Conservation (phyloP, 2,329 filamentous ascomycete species). For the Curvularia hawaiiensis region DNA sequence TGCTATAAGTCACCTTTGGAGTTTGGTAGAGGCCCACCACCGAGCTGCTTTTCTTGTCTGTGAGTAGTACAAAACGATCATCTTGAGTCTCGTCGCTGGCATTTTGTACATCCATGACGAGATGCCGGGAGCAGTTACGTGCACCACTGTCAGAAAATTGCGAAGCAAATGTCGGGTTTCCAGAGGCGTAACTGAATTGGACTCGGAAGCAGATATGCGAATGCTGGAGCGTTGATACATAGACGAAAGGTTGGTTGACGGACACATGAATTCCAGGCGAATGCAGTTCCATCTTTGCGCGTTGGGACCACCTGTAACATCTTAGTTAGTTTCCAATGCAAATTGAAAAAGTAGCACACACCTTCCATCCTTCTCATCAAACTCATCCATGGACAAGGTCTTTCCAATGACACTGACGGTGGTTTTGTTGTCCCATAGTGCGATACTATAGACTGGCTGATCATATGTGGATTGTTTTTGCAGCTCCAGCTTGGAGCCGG, state of each 20-base stretch:
- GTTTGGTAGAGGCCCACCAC: slow-evolving; percentile 40
- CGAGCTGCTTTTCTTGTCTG: slow-evolving; percentile 41
- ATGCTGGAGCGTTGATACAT: slow-evolving; percentile 60
- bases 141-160: slow-evolving; percentile 40
- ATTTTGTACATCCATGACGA: slow-evolving; percentile 24
- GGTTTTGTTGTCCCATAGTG: slow-evolving; percentile 30
- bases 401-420: slow-evolving; percentile 37
- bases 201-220: slow-evolving; percentile 58
- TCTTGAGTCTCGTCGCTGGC: neutral
- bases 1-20: slow-evolving; percentile 22
- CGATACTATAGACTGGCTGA: slow-evolving; percentile 41
- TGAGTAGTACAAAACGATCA: slow-evolving; percentile 35
- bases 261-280: slow-evolving; percentile 59
- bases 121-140: slow-evolving; percentile 34
- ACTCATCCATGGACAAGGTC: slow-evolving; percentile 37
- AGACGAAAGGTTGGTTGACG: slow-evolving; percentile 53
- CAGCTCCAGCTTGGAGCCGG: slow-evolving; percentile 57
- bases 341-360: slow-evolving; percentile 9
- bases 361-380: slow-evolving; percentile 28
- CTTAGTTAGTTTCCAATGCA: neutral
- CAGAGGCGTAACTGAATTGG: neutral
- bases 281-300: slow-evolving; percentile 49
- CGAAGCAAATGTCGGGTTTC: slow-evolving; percentile 20
- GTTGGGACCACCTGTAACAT: slow-evolving; percentile 47
- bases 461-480: slow-evolving; percentile 47